phyloP scores from a whole-genome alignment of 768 basidiomycete species.

The Mycena venus region DNA sequence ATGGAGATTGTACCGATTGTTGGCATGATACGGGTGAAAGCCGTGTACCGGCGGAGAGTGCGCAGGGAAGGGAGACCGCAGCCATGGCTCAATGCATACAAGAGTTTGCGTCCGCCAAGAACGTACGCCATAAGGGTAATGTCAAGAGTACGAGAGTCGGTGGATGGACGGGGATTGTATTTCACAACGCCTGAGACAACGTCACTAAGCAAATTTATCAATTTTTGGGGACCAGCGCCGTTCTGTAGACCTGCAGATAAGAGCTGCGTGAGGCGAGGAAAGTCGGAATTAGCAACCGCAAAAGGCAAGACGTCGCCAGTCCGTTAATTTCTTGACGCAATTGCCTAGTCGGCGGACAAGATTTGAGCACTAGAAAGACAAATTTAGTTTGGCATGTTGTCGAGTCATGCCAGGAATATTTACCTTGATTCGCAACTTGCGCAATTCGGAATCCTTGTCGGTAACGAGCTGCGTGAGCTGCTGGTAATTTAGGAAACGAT shows the following conservation, averaged over 20 bases:
- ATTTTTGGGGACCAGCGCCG: slow-evolving; percentile 15
- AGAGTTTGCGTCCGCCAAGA: slow-evolving; percentile 19
- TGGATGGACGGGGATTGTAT: neutral
- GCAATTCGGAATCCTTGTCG: neutral
- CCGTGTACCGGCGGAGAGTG: neutral
- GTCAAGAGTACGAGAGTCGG: slow-evolving; percentile 12
- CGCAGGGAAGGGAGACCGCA: slow-evolving; percentile 22
- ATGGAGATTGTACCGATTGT: slow-evolving; percentile 16
- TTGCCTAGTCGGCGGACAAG: neutral
- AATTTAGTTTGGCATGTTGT: neutral
- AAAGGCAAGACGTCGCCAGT: slow-evolving; percentile 4
- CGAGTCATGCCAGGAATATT: neutral
- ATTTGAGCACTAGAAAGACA: slow-evolving; percentile 2
- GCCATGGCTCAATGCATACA: slow-evolving; percentile 30
- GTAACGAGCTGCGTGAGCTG: neutral
- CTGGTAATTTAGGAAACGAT: neutral
- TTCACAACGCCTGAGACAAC: slow-evolving; percentile 5
- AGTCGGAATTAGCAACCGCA: slow-evolving; percentile 1
- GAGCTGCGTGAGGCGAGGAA: too few species aligned
- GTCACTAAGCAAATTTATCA: slow-evolving; percentile 16
- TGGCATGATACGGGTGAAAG: slow-evolving; percentile 16
- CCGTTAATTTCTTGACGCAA: neutral
- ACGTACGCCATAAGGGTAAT: neutral
- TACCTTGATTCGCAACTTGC: neutral
- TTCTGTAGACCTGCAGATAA: neutral